Base-by-base conservation (phyloP, 1,284 basidiomycete species). In the Athelia psychrophila region DNA sequence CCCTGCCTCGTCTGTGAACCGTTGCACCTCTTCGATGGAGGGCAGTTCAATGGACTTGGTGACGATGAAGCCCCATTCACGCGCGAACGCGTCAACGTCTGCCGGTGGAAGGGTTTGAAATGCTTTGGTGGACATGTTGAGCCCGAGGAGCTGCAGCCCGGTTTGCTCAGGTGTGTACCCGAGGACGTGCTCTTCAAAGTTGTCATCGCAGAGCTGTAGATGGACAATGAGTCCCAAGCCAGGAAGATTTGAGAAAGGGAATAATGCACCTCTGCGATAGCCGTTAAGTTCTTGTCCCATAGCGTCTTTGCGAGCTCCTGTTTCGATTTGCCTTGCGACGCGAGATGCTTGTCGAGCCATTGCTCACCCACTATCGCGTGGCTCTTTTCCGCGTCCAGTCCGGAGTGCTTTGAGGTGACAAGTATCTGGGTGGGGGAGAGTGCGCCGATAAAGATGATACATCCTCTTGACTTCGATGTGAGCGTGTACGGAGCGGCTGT, bases 151-250 rank as follows among this genome's bases (percentile, higher is more conserved):
- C 62, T 98, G 93, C 1, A 99, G 83, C 1, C 97, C 97, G 0
- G 94, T 93, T 58, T 86, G 83, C 25, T 96, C 86, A 0, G 79
- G 75, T 0, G 90, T 73, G 61, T 95, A 97, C 0, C 86, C 77
- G 0, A 99, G 80, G 40, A 99, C 96, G 62, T 99, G 97, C 67
- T 99, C 97, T 62, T 99, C 97, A 64, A 99, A 99, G 1, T 80
- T 82, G 69, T 99, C 97, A 63, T 99, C 96, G 66, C 97, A 98
- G 2, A 99, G 84, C 94, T 95, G 61, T 16, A 8, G 30, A 22
- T 47, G 2, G 49, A 33, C 18, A 5, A 1, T 16, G 13, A 8
- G 12, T 22, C 24, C 51, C 8, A 53, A 30, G 15, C 18, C 27
- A 13, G 27, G 27, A 13, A 6, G 12, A n/a, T n/a, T n/a, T n/a